Evolutionary conservation across 1,139 yeast species (phyloP), one percentile per base, ranked within the genome.

Genomic region (Candida dubliniensis): DNA sequence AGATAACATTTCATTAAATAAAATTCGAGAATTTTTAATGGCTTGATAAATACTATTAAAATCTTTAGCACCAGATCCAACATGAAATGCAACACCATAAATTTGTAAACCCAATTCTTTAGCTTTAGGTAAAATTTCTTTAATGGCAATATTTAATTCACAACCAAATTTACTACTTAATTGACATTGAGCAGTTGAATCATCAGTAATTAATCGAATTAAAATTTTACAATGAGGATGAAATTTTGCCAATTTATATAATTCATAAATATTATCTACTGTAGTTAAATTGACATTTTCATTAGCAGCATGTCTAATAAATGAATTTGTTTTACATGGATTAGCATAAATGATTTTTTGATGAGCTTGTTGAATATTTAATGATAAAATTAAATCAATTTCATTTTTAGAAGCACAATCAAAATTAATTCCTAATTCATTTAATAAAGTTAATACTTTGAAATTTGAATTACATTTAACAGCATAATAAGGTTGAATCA

Each of bases 401-500:
- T 93, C 99, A 52, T 77, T 76, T 60, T 86, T 83, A 30, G 96
- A 88, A 11, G 98, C 98, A 69, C 99, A 93, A 64, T 93, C 99
- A 61, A 93, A 93, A 48, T 87, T 87, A 45, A 82, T 77, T 12
- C 93, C 95, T 51, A 83, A 63, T 2, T 66, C 52, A 12, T 80
- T 82, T 53, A 93, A 72, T 36, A 76, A 63, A 45, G 69, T 63
- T 50, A 93, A 64, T 13, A 93, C 82, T 47, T 71, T 69, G 7
- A 69, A 53, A 61, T 89, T 83, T 40, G 91, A 87, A 70, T 93
- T 93, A 70, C 98, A 93, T 67, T 93, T 93, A 55, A 93, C 95
- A 24, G 99, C 98, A 66, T 90, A 93, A 63, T 76, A 83, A 29
- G 98, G 96, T 45, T 79, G 78, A 38, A 93, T 83, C 44, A 82